Conservation (phyloP, 2,329 filamentous ascomycete species). For the Fusarium mundagurra region DNA sequence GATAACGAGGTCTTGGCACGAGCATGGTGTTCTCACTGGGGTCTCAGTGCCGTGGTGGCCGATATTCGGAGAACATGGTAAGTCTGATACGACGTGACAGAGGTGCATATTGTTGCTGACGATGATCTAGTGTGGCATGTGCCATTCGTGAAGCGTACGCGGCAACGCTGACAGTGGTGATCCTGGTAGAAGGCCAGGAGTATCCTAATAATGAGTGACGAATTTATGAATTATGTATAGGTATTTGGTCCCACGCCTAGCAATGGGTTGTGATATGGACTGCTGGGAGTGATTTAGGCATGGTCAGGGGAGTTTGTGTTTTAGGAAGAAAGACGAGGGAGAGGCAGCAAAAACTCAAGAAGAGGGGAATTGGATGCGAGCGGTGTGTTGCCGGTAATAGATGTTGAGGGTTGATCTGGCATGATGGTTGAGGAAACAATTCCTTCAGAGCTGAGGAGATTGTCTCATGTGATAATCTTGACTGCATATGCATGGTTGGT, state of each 20-base stretch:
- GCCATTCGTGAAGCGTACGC: constrained; percentile 81
- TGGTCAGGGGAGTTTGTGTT: constrained; percentile 18
- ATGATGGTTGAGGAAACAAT: constrained; percentile 10
- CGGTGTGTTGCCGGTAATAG: constrained; percentile 13
- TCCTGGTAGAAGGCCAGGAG: constrained; percentile 65
- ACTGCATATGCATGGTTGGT: not conserved
- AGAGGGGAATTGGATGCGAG: constrained; percentile 8
- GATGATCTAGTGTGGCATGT: constrained; percentile 69
- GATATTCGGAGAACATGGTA: constrained; percentile 75
- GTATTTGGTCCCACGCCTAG: constrained; percentile 7
- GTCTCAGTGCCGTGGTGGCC: constrained; percentile 75
- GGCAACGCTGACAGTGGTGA: constrained; percentile 76
- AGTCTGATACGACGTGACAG: constrained; percentile 43
- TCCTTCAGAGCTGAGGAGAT: not conserved
- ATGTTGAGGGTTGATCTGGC: constrained; percentile 1
- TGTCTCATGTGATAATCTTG: constrained; percentile 4
- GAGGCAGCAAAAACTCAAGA: not conserved
- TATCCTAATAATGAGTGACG: constrained; percentile 55
- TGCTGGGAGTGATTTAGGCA: constrained; percentile 12
- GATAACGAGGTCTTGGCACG: constrained; percentile 82
- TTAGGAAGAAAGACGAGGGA: not conserved
- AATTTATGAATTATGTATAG: constrained; percentile 41
- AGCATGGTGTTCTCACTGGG: constrained; percentile 82
- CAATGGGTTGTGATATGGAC: constrained; percentile 13
- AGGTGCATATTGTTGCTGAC: constrained; percentile 12